These are phyloP conservation scores for Amanita pallidorosea DNA, from an alignment of 768 basidiomycete species.

Conservation along the genomic window DNA sequence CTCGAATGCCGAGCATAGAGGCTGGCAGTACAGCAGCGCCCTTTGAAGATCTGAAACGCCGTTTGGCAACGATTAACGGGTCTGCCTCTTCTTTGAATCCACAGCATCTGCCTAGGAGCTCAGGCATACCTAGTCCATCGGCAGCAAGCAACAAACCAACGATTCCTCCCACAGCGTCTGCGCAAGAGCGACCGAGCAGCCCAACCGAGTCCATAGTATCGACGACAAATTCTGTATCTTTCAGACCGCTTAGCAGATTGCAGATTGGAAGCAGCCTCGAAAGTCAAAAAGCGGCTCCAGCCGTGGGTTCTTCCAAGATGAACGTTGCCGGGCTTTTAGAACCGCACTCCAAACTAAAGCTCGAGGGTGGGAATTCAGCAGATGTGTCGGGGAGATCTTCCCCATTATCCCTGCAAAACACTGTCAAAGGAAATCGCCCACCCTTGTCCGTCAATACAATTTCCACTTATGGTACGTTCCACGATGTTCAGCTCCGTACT, in stretches of 20 bases:
- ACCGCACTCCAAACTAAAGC: constrained; percentile 54
- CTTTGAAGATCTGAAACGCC: constrained; percentile 69
- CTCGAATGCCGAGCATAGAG: constrained; percentile 39
- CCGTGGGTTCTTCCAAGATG: constrained; percentile 75
- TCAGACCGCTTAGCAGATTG: constrained; percentile 47
- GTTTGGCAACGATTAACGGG: constrained; percentile 65
- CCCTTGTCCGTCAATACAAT: constrained; percentile 48
- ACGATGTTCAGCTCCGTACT: neutral
- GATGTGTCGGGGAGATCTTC: constrained; percentile 73
- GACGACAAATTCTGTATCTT: constrained; percentile 51
- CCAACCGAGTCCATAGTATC: constrained; percentile 80
- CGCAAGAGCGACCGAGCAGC: constrained; percentile 52
- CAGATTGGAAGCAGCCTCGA: constrained; percentile 60
- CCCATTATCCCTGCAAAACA: constrained; percentile 54
- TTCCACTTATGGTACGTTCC: constrained; percentile 56
- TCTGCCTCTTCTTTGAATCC: constrained; percentile 56
- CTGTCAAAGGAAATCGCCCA: constrained; percentile 36
- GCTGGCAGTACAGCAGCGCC: constrained; percentile 38
- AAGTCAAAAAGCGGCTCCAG: constrained; percentile 80
- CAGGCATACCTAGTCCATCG: constrained; percentile 9
- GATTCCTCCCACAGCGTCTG: constrained; percentile 14
- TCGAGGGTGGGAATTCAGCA: constrained; percentile 43
- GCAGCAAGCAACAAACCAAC: constrained; percentile 16
- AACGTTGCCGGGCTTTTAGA: constrained; percentile 81
- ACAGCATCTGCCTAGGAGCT: constrained; percentile 14